Percentiles rank a stretch among this genome's conserved stretches.
Evolutionary conservation across 2,329 filamentous ascomycete species (phyloP).

Genomic region (Drechslerella coelobrocha): DNA sequence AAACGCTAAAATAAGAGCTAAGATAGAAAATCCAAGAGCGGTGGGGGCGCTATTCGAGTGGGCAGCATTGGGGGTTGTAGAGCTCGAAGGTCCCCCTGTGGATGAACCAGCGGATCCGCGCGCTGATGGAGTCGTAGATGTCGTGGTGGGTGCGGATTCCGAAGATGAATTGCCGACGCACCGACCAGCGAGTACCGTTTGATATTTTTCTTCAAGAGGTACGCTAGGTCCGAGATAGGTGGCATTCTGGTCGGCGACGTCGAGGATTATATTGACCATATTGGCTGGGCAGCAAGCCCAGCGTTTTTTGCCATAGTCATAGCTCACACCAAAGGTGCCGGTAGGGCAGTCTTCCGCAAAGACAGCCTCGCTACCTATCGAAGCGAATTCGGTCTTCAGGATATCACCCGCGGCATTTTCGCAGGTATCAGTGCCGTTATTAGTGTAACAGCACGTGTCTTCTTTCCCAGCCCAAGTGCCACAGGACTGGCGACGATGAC

Average conservation of each 20-base stretch:
- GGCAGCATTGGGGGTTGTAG: slow-evolving; percentile 5
- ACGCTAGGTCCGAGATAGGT: not conserved
- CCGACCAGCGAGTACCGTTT: not conserved
- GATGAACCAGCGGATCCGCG: too few species aligned
- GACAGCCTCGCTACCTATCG: slow-evolving; percentile 1
- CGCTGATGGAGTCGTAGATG: not conserved
- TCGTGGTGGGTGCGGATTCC: not conserved
- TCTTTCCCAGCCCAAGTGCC: slow-evolving; percentile 8
- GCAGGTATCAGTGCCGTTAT: not conserved
- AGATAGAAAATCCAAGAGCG: slow-evolving; percentile 1
- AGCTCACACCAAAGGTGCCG: not conserved
- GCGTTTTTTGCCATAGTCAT: not conserved
- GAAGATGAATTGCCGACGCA: slow-evolving; percentile 9
- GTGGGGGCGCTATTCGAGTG: not conserved
- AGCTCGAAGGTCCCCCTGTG: not conserved
- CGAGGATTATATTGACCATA: not conserved
- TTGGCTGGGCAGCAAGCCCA: slow-evolving; percentile 9
- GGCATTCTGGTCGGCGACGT: slow-evolving; percentile 12
- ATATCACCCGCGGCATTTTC: not conserved
- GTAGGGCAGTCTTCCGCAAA: slow-evolving; percentile 3
- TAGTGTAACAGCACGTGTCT: slow-evolving; percentile 16
- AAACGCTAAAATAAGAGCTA: not conserved
- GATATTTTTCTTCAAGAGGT: not conserved
- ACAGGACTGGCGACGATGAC: slow-evolving; percentile 18
- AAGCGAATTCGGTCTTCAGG: not conserved